Conservation (phyloP, 345 rosid species). For the Murraya paniculata region DNA sequence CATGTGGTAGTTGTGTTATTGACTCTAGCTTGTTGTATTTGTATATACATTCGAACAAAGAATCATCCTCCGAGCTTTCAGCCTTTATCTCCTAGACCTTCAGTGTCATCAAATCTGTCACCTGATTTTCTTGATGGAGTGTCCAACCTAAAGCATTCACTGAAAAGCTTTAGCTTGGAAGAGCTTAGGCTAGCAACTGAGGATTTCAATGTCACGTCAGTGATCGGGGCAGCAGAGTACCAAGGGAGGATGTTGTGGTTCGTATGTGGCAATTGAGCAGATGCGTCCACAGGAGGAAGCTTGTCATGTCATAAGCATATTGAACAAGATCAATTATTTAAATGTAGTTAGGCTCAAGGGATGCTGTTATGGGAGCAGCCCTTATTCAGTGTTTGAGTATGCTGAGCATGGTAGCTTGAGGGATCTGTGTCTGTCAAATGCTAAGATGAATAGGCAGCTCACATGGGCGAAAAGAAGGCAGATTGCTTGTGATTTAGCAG, state of each 20-base stretch:
- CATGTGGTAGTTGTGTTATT: conserved; percentile 8
- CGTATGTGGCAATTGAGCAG: conserved; percentile 18
- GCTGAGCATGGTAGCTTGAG: conserved; percentile 34
- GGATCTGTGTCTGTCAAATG: conserved; percentile 27
- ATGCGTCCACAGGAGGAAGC: conserved; percentile 27
- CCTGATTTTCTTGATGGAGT: conserved; percentile 30
- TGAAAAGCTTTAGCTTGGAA: conserved; percentile 31
- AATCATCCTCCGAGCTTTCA: conserved; percentile 19
- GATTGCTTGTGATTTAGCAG: conserved; percentile 37
- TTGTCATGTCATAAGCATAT: conserved; percentile 26
- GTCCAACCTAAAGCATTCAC: conserved; percentile 30
- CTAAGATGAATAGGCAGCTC: conserved; percentile 23
- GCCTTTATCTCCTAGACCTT: conserved; percentile 17
- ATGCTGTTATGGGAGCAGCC: conserved; percentile 22
- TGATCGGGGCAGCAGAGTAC: conserved; percentile 22
- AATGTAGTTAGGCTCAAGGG: conserved; percentile 33
- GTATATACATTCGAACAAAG: conserved; percentile 1
- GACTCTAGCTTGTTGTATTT: conserved; percentile 3
- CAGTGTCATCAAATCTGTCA: conserved; percentile 21
- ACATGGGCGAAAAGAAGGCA: conserved; percentile 35
- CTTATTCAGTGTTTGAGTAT: conserved; percentile 30
- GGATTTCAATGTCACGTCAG: conserved; percentile 23
- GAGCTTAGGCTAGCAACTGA: conserved; percentile 34
- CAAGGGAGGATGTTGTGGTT: conserved; percentile 25
- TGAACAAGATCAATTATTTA: conserved; percentile 30